Evolutionary conservation across 768 basidiomycete genomes (phyloP).

Genomic region (Russula dissimulans): DNA sequence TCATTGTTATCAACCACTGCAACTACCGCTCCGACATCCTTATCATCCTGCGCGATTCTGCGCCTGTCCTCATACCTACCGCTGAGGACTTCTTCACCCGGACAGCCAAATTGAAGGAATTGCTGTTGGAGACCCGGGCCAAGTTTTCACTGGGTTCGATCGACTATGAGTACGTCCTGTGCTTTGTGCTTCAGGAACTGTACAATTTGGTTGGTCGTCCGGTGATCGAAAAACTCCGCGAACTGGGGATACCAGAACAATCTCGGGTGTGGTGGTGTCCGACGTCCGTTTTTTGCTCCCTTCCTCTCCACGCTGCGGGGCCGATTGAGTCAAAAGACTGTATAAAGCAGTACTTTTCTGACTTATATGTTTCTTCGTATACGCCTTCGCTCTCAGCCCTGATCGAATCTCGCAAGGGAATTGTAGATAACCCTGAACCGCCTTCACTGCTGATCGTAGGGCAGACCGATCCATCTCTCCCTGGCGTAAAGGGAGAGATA

Average conservation of each 20-base stretch:
- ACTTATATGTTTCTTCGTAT: too few species aligned
- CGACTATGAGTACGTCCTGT: background rate
- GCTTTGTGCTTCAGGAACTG: slow-evolving; percentile 1
- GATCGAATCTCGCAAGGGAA: too few species aligned
- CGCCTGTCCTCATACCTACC: background rate
- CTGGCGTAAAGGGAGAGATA: background rate
- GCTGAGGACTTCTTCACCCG: background rate
- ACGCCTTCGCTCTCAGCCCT: too few species aligned
- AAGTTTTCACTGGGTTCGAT: background rate
- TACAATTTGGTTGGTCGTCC: background rate
- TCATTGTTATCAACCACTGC: too few species aligned
- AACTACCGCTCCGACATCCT: background rate
- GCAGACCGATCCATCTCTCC: background rate
- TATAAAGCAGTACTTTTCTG: too few species aligned
- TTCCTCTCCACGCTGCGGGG: too few species aligned
- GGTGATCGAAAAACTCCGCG: too few species aligned
- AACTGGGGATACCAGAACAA: too few species aligned
- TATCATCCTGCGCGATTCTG: background rate
- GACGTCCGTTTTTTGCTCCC: too few species aligned
- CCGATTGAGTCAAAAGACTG: too few species aligned
- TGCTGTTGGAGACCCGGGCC: background rate
- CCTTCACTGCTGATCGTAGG: background rate
- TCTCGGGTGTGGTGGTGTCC: too few species aligned
- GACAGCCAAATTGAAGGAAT: background rate
- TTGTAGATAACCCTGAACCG: too few species aligned